Base-by-base conservation (phyloP, 768 basidiomycete species). In the Tricholoma bakamatsutake region DNA sequence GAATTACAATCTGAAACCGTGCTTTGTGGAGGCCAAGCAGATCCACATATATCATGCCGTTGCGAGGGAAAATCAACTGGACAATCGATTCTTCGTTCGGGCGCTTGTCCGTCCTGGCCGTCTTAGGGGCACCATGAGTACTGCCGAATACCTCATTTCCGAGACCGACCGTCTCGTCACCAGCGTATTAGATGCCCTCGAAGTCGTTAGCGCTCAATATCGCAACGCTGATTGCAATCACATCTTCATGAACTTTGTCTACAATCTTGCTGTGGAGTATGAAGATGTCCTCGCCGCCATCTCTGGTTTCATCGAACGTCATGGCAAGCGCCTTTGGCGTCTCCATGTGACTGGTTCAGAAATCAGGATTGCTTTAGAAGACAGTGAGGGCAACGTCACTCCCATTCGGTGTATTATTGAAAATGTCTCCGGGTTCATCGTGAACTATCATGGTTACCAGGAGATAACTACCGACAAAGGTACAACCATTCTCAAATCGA, bases 221-320 rank as follows among this genome's bases (percentile, higher is more conserved):
- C 85, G 95, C 57, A 92, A 88, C 62, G 90, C 96, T 3, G 96
- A 98, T 67, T 94, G 93, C 76, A 98, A 98, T 71, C 95, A 98
- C 69, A 97, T 98, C 69, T 95, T 93, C 77, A 87, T 98, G 85
- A 98, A 98, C 77, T 99, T 98, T 70, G 86, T 98, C 64, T 98
- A 98, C 81, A 93, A 90, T 68, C 87, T 99, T 45, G 83, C 87
- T 28, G 94, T 99, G 58, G 87, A 87, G 33, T 98, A 98, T 64
- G 95, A 98, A 59, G 96, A 98, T 64, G 95, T 98, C 7, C 84
- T 98, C 53, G 90, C 92, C 47, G 97, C 97, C 12, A 91, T 98
- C 56, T 87, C 95, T n/a, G 97, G 97, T 42, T 99, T 99, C 78
- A 94, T 99, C 63, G 97, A 98, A 63, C 88, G 97, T 37, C 97